phyloP scores from a whole-genome alignment of 768 basidiomycete species.

The Rubroboletus satanas region DNA sequence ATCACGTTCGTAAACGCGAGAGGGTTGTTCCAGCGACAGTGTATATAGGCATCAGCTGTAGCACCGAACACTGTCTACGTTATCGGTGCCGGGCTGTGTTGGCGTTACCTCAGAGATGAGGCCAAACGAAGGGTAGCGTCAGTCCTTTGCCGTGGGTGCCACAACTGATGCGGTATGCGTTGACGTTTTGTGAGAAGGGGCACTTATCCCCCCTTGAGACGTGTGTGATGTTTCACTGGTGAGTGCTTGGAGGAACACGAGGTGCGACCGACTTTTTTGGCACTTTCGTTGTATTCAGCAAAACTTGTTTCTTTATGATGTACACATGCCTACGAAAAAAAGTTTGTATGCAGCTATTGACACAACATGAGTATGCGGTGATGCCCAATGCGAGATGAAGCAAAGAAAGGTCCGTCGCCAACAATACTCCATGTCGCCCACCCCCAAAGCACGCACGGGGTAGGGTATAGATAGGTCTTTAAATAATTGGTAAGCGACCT shows the following conservation, averaged over 20 bases:
- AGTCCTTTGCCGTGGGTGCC: background rate
- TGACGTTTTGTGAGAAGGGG: slow-evolving; percentile 9
- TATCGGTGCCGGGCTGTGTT: slow-evolving; percentile 21
- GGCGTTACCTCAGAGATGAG: slow-evolving; percentile 4
- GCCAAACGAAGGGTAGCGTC: background rate
- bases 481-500: slow-evolving; percentile 25
- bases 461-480: slow-evolving; percentile 35
- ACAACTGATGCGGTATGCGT: background rate
- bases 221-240: slow-evolving; percentile 8
- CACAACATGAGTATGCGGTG: slow-evolving; percentile 35
- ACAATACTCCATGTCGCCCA: slow-evolving; percentile 25
- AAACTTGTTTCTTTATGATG: slow-evolving; percentile 28
- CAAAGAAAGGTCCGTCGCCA: slow-evolving; percentile 18
- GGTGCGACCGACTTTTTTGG: background rate
- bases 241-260: background rate
- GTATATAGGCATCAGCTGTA: slow-evolving; percentile 11
- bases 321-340: slow-evolving; percentile 34
- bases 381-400: slow-evolving; percentile 31
- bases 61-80: background rate
- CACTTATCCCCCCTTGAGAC: background rate
- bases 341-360: slow-evolving; percentile 34
- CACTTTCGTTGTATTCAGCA: slow-evolving; percentile 24
- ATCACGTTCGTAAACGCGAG: background rate
- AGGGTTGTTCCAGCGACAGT: slow-evolving; percentile 5
- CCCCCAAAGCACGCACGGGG: slow-evolving; percentile 11